A percentile compares a stretch with the other conserved stretches of the same genome.
Conservation (phyloP, 2,329 filamentous ascomycete genomes). For the Colletotrichum gloeosporioides region DNA sequence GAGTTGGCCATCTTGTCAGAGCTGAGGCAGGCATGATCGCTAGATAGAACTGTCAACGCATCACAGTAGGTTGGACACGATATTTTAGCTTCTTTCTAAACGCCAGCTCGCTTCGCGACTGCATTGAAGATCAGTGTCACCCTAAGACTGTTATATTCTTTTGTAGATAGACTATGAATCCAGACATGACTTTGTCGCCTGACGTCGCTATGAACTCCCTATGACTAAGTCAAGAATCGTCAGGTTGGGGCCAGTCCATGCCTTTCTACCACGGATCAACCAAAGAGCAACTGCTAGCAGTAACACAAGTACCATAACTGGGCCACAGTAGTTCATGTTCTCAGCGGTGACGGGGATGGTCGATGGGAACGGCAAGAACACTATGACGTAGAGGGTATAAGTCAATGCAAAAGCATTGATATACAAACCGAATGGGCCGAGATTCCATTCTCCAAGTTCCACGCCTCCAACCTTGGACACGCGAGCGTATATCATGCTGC, state of each 20-base stretch:
- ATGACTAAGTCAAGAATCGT: not conserved
- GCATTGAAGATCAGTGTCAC: too few relatives aligned
- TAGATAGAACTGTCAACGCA: too few relatives aligned
- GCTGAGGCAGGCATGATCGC: not conserved
- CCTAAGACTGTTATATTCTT: too few relatives aligned
- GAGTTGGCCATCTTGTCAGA: not conserved
- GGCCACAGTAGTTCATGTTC: not conserved
- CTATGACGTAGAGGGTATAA: not conserved
- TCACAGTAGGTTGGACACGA: too few relatives aligned
- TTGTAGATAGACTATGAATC: too few relatives aligned
- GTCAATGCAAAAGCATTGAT: not conserved
- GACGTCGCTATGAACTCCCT: not conserved
- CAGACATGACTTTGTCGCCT: too few relatives aligned
- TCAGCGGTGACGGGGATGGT: not conserved
- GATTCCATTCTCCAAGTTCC: not conserved
- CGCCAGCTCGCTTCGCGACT: too few relatives aligned
- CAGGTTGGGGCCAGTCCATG: not conserved
- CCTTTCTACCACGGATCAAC: not conserved
- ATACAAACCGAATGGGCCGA: not conserved
- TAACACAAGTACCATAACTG: not conserved
- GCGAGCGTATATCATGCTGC: not conserved
- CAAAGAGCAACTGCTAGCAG: not conserved
- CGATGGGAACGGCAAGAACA: not conserved
- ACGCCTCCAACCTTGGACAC: not conserved
- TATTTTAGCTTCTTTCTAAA: too few relatives aligned